Evolutionary conservation across 306 rosid species (phyloP).

Genomic region (Gleditsia sinensis): DNA sequence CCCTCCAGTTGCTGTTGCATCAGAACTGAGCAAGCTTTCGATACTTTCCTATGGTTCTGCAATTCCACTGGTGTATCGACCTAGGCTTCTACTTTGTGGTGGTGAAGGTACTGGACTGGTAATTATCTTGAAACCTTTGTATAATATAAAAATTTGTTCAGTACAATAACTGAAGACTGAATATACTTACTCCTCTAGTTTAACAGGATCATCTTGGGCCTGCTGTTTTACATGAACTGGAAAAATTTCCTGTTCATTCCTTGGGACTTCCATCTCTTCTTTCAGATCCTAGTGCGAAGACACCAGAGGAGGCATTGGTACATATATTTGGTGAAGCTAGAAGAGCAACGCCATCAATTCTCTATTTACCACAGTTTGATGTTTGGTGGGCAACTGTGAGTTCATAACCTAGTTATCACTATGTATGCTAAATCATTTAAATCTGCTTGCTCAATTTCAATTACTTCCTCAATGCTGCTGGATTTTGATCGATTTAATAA

Average conservation of each 20-base stretch:
- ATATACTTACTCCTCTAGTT: conserved; percentile 96
- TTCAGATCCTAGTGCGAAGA: conserved; percentile 99
- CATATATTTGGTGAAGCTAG: conserved; percentile 98
- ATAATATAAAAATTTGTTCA: conserved; percentile 21
- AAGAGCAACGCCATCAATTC: conserved; percentile 91
- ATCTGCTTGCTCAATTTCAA: conserved; percentile 20
- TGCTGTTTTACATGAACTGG: conserved; percentile 94
- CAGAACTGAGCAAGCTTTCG: conserved; percentile 80
- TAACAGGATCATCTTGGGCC: conserved; percentile 99
- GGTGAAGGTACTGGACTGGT: conserved; percentile 97
- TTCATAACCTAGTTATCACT: conserved; percentile 39
- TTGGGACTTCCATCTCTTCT: conserved; percentile 91
- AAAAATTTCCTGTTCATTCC: conserved; percentile 95
- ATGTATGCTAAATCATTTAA: conserved; percentile 24
- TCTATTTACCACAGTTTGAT: conserved; percentile 89
- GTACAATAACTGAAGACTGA: conserved; percentile 52
- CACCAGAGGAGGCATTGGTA: conserved; percentile 95
- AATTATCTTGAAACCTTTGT: conserved; percentile 57
- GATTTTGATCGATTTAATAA: conserved; percentile 33
- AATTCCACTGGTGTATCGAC: conserved; percentile 91
- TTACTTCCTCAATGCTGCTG: conserved; percentile 28
- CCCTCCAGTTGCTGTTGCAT: conserved; percentile 58
- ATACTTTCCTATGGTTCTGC: conserved; percentile 92
- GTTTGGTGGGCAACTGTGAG: conserved; percentile 99
- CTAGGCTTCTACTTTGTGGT: conserved; percentile 90